phyloP scores from a whole-genome alignment of 176 grass and related monocot species.

The bread wheat (Triticum aestivum) region DNA sequence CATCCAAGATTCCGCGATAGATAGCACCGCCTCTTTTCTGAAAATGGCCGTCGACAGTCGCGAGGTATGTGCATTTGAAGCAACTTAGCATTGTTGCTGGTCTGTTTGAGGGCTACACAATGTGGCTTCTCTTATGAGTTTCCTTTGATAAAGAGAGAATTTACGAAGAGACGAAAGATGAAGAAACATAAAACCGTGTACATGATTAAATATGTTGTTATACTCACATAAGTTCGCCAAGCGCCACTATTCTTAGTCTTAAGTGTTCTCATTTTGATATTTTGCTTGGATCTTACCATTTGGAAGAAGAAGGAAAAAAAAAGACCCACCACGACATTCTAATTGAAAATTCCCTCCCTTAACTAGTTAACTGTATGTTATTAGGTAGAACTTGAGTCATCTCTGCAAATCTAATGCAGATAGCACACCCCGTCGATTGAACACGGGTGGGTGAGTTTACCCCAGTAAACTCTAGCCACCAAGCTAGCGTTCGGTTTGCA shows the following conservation, averaged over 20 bases:
- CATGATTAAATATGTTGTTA: not conserved
- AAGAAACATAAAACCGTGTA: not conserved
- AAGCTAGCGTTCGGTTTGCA: no score
- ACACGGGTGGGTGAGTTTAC: no score
- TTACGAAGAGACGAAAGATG: not conserved
- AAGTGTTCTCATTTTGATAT: not conserved
- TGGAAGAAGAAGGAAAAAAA: not conserved
- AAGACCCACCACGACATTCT: not conserved
- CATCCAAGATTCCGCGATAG: slow-evolving; percentile 70
- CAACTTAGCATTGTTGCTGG: not conserved
- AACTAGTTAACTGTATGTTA: no score
- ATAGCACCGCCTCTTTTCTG: slow-evolving; percentile 65
- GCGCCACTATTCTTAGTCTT: not conserved
- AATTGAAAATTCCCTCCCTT: no score
- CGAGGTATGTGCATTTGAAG: slow-evolving; percentile 47
- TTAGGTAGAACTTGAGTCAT: no score
- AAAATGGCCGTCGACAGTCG: slow-evolving; percentile 44
- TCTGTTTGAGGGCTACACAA: not conserved
- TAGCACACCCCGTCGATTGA: no score
- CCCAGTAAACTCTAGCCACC: no score
- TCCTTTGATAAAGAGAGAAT: not conserved
- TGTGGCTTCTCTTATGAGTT: not conserved
- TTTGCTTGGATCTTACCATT: not conserved
- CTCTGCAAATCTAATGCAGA: no score
- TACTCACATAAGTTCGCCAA: not conserved